phyloP scores from a whole-genome alignment of 305 asterid genomes.

The Plantago rigida region DNA sequence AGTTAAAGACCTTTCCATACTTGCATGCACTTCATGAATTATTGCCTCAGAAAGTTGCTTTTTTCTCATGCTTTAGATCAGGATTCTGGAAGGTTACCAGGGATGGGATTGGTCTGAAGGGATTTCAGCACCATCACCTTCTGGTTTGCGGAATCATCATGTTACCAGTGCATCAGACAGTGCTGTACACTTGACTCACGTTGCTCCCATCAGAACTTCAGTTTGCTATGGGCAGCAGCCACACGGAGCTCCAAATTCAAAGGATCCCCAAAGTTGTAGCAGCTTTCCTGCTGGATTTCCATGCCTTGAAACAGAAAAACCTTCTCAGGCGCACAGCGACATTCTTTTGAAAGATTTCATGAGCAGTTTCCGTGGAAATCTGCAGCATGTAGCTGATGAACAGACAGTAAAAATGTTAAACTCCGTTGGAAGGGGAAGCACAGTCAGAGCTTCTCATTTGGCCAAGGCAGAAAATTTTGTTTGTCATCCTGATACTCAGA shows the following conservation, averaged over 20 bases:
- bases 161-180: constrained; percentile 27
- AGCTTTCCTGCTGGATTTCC: constrained; percentile 22
- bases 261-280: constrained; percentile 27
- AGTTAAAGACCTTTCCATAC: constrained; percentile 23
- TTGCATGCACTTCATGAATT: constrained; percentile 33
- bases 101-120: constrained; percentile 71
- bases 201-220: constrained; percentile 24
- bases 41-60: constrained; percentile 25
- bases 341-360: constrained; percentile 22
- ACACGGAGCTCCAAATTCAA: constrained; percentile 23
- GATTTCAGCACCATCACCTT: constrained; percentile 28
- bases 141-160: constrained; percentile 27
- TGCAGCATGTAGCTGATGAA: constrained; percentile 28
- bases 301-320: constrained; percentile 27
- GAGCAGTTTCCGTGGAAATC: constrained; percentile 25
- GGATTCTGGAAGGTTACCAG: constrained; percentile 43
- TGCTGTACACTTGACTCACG: constrained; percentile 28
- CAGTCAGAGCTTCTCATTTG: constrained; percentile 30
- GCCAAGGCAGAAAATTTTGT: constrained; percentile 25
- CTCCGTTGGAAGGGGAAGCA: constrained; percentile 24
- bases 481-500: constrained; percentile 30
- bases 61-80: constrained; percentile 41
- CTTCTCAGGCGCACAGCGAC: constrained; percentile 27
- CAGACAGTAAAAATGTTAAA: constrained; percentile 28
- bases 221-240: constrained; percentile 35